Conservation (phyloP, 2,329 filamentous ascomycete genomes). For the Lachnellula willkommii region DNA sequence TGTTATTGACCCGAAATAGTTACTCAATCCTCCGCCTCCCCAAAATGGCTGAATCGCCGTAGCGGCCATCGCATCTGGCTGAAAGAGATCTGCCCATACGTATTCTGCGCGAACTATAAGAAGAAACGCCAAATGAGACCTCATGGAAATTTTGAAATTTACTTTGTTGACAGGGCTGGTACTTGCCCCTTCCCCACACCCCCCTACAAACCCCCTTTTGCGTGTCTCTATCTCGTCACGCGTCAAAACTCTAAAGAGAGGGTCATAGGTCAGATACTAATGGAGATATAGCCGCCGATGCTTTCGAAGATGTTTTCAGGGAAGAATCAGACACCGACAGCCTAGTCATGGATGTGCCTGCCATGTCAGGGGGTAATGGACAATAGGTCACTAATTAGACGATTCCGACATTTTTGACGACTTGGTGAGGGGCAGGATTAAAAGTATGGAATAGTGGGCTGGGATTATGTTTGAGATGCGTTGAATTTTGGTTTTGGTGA, state of each 20-base stretch:
- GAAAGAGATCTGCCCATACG: slow-evolving; percentile 50
- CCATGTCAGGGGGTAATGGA: slow-evolving; percentile 5
- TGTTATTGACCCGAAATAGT: slow-evolving; percentile 35
- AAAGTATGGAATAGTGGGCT: not conserved
- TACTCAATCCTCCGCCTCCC: slow-evolving; percentile 45
- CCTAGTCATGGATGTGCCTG: not conserved
- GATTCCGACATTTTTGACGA: not conserved
- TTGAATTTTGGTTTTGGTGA: not conserved
- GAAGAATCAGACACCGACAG: slow-evolving; percentile 2
- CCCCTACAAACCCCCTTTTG: not conserved
- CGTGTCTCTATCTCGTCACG: not conserved
- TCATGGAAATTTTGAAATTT: slow-evolving; percentile 29
- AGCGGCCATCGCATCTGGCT: slow-evolving; percentile 45
- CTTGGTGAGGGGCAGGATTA: not conserved
- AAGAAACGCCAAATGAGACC: slow-evolving; percentile 47
- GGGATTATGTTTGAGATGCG: not conserved
- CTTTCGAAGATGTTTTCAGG: slow-evolving; percentile 21
- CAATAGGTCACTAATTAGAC: not conserved
- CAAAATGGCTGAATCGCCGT: slow-evolving; percentile 47
- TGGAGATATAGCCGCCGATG: slow-evolving; percentile 16
- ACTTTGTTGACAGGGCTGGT: slow-evolving; percentile 28
- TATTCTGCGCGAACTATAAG: slow-evolving; percentile 53
- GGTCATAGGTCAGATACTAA: not conserved
- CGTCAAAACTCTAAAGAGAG: not conserved
- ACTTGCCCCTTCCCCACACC: not conserved